A percentile compares a stretch with the other conserved stretches of the same genome.
These are phyloP conservation scores for Monosporascus sp. DNA, from an alignment of 2,329 filamentous ascomycete species.

Conservation along the genomic window DNA sequence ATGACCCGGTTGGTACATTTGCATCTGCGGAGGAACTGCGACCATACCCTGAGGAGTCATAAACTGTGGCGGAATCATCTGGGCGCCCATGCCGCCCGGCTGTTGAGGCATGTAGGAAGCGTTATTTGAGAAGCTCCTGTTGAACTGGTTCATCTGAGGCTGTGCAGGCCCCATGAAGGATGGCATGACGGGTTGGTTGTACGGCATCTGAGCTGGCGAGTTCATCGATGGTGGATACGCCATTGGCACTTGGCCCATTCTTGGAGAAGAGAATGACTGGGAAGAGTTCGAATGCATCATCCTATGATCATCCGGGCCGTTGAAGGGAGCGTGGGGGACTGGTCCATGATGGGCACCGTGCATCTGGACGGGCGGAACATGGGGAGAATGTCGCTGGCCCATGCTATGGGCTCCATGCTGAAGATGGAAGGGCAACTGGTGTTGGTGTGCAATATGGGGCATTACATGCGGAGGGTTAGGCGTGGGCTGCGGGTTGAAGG, in stretches of 20 bases:
- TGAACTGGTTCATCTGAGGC: constrained; percentile 62
- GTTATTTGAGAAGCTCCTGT: constrained; percentile 66
- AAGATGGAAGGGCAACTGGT: constrained; percentile 78
- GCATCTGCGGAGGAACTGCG: constrained; percentile 65
- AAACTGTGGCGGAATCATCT: constrained; percentile 74
- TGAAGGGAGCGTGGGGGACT: constrained; percentile 59
- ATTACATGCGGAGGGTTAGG: constrained; percentile 64
- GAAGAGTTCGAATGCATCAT: constrained; percentile 84
- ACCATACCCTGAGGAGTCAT: constrained; percentile 69
- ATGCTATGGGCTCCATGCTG: constrained; percentile 67
- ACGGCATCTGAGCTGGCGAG: constrained; percentile 64
- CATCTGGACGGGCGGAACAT: constrained; percentile 73
- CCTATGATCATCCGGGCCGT: constrained; percentile 74
- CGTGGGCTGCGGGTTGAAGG: constrained; percentile 57
- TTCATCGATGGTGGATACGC: constrained; percentile 64
- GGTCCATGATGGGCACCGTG: constrained; percentile 68
- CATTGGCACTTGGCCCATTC: constrained; percentile 65
- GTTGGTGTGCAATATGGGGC: constrained; percentile 72
- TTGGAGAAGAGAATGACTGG: constrained; percentile 81
- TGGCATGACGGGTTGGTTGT: constrained; percentile 65
- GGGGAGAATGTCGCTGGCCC: constrained; percentile 63
- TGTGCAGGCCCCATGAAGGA: constrained; percentile 65
- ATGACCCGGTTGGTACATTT: constrained; percentile 68
- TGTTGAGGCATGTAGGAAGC: constrained; percentile 69
- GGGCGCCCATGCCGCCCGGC: constrained; percentile 63